Conservation (phyloP, 2,329 filamentous ascomycete species). For the Phoma herbarum region DNA sequence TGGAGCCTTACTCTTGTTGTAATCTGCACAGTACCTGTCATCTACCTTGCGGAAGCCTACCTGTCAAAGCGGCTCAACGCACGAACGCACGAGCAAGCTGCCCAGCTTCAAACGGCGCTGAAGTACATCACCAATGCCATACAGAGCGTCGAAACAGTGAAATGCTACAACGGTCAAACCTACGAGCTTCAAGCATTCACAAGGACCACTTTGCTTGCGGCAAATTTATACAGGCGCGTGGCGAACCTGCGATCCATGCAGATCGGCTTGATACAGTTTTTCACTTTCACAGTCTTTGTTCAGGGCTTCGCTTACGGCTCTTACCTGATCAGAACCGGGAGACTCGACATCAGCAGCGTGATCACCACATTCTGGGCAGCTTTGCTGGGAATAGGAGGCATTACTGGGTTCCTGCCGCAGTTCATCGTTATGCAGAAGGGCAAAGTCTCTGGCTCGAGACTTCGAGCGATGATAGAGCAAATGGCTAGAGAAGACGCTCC, state of each 20-base stretch:
- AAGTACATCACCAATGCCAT: constrained; percentile 76
- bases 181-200: constrained; percentile 74
- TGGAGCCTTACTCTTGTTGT: constrained; percentile 87
- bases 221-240: constrained; percentile 71
- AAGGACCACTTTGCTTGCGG: constrained; percentile 65
- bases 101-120: constrained; percentile 72
- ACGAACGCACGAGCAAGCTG: constrained; percentile 74
- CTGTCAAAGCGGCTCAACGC: constrained; percentile 69
- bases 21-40: constrained; percentile 75
- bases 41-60: constrained; percentile 66
- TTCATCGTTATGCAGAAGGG: constrained; percentile 82
- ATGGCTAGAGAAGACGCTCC: constrained; percentile 39
- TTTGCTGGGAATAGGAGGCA: constrained; percentile 76
- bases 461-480: constrained; percentile 60
- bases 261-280: constrained; percentile 75
- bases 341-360: constrained; percentile 70
- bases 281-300: constrained; percentile 81
- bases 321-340: constrained; percentile 69
- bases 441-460: constrained; percentile 72
- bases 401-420: constrained; percentile 78
- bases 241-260: constrained; percentile 75
- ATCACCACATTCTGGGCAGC: constrained; percentile 88
- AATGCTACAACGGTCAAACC: constrained; percentile 80
- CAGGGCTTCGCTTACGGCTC: constrained; percentile 91
- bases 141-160: constrained; percentile 81